These are phyloP conservation scores for Postia placenta DNA, from an alignment of 768 basidiomycete species.

Conservation along the genomic window DNA sequence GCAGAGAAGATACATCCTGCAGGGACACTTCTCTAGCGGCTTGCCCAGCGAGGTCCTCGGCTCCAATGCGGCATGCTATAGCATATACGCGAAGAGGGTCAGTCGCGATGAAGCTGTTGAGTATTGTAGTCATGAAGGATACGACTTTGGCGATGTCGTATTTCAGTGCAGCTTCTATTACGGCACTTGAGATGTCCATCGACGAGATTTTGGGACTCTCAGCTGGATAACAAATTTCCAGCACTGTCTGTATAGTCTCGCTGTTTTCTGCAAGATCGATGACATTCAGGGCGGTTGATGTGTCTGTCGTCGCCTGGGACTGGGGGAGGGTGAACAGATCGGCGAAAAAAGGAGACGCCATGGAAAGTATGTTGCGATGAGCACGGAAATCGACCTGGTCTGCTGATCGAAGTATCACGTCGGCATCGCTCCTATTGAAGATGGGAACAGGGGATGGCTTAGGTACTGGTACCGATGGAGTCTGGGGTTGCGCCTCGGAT, in stretches of 20 bases:
- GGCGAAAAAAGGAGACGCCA: not conserved
- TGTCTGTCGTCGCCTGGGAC: not conserved
- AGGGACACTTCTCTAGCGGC: not conserved
- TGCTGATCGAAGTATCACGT: too few relatives aligned
- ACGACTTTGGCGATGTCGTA: not conserved
- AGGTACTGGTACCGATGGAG: too few relatives aligned
- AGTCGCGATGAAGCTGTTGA: not conserved
- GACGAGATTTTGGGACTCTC: not conserved
- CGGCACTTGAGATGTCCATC: not conserved
- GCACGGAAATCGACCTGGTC: too few relatives aligned
- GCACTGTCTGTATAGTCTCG: slow-evolving; percentile 4
- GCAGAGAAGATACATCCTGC: too few relatives aligned
- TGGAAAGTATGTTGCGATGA: not conserved
- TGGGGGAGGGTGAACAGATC: not conserved
- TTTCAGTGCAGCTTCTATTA: slow-evolving; percentile 5
- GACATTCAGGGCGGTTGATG: not conserved
- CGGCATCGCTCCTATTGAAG: too few relatives aligned
- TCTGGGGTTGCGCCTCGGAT: too few relatives aligned
- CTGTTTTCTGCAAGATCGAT: slow-evolving; percentile 6
- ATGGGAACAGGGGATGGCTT: too few relatives aligned
- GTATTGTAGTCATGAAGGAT: not conserved
- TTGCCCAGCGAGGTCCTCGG: not conserved
- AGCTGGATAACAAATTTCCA: slow-evolving; percentile 9
- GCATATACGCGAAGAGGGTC: not conserved
- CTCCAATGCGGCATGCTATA: not conserved